phyloP scores from a whole-genome alignment of 2,329 filamentous ascomycete species.

The Torrubiellomyces zombiae region DNA sequence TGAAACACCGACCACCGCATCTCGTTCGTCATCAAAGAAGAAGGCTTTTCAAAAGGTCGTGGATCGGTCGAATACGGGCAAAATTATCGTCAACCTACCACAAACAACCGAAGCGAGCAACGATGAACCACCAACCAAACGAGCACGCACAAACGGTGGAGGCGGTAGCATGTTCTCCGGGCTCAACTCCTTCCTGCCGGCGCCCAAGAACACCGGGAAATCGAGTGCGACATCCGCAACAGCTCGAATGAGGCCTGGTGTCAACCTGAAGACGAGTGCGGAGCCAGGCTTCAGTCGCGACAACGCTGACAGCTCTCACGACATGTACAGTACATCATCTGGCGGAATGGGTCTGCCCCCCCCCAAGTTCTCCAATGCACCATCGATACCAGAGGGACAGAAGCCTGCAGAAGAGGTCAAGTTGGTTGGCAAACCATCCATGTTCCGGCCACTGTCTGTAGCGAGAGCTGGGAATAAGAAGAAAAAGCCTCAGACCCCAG shows the following conservation, averaged over 20 bases:
- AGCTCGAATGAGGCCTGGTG: conserved; percentile 15
- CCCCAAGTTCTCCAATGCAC: conserved; percentile 23
- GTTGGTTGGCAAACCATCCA: conserved; percentile 60
- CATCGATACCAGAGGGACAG: conserved; percentile 37
- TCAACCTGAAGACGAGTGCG: conserved; percentile 70
- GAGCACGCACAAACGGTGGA: conserved; percentile 37
- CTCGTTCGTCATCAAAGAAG: conserved; percentile 21
- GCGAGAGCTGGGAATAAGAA: conserved; percentile 58
- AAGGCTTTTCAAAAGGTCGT: conserved; percentile 64
- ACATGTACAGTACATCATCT: conserved; percentile 7
- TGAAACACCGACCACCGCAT: conserved; percentile 12
- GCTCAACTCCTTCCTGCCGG: conserved; percentile 74
- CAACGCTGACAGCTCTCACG: conserved; percentile 8
- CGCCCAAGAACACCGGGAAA: conserved; percentile 49
- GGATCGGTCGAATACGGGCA: conserved; percentile 64
- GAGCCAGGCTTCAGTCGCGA: conserved; percentile 66
- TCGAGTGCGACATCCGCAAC: conserved; percentile 11
- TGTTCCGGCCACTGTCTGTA: conserved; percentile 83
- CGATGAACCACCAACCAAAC: conserved; percentile 48
- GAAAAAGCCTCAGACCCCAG: conserved; percentile 25
- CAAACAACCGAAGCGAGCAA: conserved; percentile 24
- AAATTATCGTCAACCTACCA: conserved; percentile 69
- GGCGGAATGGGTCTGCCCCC: conserved; percentile 19
- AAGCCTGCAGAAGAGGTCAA: conserved; percentile 48
- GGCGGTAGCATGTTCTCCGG: conserved; percentile 51